phyloP scores from a whole-genome alignment of 306 rosid genomes.

The Bauhinia variegata region DNA sequence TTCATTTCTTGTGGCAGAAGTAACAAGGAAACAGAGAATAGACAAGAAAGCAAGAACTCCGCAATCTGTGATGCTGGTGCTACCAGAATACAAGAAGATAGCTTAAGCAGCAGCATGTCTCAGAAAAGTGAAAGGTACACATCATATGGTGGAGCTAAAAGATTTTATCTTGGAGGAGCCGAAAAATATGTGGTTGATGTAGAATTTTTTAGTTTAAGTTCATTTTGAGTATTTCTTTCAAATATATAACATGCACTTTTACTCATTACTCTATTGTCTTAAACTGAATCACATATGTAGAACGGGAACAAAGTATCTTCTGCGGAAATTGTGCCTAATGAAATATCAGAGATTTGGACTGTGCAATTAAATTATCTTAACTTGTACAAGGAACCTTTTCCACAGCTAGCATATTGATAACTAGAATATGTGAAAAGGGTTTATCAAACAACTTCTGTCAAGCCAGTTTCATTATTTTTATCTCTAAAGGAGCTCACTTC shows the following conservation, averaged over 20 bases:
- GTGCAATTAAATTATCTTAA: neutral
- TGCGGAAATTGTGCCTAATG: neutral
- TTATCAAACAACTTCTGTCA: neutral
- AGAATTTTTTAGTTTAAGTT: conserved; percentile 32
- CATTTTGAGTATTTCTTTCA: conserved; percentile 30
- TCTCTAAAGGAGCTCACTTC: neutral
- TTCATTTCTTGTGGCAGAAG: neutral
- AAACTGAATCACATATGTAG: neutral
- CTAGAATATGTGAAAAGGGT: too few relatives aligned
- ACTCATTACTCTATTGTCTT: conserved; percentile 2
- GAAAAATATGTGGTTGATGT: conserved; percentile 36
- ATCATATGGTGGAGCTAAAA: conserved; percentile 39
- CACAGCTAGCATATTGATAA: neutral
- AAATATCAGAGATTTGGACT: neutral
- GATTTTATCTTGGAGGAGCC: conserved; percentile 36
- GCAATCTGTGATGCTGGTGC: neutral
- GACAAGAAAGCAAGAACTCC: conserved; percentile 2
- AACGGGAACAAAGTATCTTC: neutral
- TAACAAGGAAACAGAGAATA: neutral
- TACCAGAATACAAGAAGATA: conserved; percentile 22
- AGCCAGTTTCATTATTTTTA: neutral
- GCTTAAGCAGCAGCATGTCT: neutral
- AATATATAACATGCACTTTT: neutral
- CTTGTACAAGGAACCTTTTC: neutral
- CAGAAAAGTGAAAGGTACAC: conserved; percentile 21